Evolutionary conservation across 805 yeast species (phyloP), one percentile per base, ranked within the genome.

Genomic region (Myxozyma melibiosi): DNA sequence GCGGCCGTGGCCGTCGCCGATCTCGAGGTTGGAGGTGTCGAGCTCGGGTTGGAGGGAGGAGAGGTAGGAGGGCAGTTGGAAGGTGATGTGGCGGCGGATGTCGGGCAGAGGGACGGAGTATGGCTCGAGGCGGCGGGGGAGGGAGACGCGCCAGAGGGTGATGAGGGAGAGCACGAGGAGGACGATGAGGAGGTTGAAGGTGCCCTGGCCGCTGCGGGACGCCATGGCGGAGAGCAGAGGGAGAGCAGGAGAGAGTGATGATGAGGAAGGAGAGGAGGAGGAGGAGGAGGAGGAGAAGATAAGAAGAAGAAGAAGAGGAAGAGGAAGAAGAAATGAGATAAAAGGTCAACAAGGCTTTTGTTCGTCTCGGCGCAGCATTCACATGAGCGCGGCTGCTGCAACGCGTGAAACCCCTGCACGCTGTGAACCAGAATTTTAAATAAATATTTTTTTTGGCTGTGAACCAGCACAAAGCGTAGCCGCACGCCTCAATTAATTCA

Each of bases 91-190:
- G 16, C 53, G 47, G 5, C 22, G 42, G 31, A 53, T 31, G 27
- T 57, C 48, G 7, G 61, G 61, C 6, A 53, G 37, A 2, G 40
- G 22, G 16, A 57, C 28, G 30, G 28, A 8, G 40, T n/a, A 24
- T 8, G 61, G 27, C 27, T 18, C 24, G 8, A 57, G 58, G 13
- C 58, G 51, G 8, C 39, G 43, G 9, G 61, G 61, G 4, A n/a
- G 49, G 27, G 47, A 31, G 11, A 56, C 40, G 13, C 37, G 22
- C 35, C 20, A 39, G 25, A 56, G 44, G 31, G 27, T 9, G 25
- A 35, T 24, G 30, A 51, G 34, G 13, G 58, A 57, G 39, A 39
- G 35, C 6, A 55, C 48, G 33, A 55, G 33, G n/a, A 35, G 44
- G 33, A 34, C 49, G n/a, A 35, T 14, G 30, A 53, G 41, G 24